Base-by-base conservation (phyloP, 2,329 filamentous ascomycete genomes). In the Aspergillus sp. region DNA sequence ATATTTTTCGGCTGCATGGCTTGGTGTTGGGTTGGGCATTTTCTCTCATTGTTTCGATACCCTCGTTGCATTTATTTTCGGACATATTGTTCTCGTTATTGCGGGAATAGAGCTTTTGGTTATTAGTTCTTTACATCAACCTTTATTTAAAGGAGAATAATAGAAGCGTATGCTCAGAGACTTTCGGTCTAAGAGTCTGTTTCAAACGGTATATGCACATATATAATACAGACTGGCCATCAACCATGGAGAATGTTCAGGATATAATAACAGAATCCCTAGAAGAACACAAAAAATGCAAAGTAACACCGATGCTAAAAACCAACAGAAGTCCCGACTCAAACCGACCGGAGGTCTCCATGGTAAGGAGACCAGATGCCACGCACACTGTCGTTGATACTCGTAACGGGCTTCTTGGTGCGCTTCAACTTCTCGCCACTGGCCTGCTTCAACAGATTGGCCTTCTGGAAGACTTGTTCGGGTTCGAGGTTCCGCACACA, bases 401-500 rank as follows among this genome's bases (percentile, higher is more conserved):
- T 86, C 64, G 76, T 80, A 33, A 88, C 84, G 2, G 83, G 83
- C 76, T 84, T 85, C 67, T 78, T 82, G 54, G 82, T 77, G 62
- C 77, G 78, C 76, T 79, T 84, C 64, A 76, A 62, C 70, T 80
- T 80, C 63, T 78, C 76, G 25, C 77, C 79, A 50, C 76, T 80
- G 25, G 77, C 77, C 56, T 78, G 76, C 64, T 77, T 76, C 56
- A 81, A 68, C 23, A 77, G 67, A 55, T 77, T 77, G n/a, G 74
- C 87, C 81, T 97, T 97, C 71, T 91, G 82, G 55, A 93, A 73
- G 39, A 99, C 88, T 73, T 96, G 88, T 59, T 88, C 84, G 31
- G 87, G 85, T 66, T 92, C 87, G 71, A 97, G 76, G 69, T 96
- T 98, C 66, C 89, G 86, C 57, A 98, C 92, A 75, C 93, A 97